Conservation (phyloP, 768 basidiomycete genomes). For the Leucogyrophana mollusca region DNA sequence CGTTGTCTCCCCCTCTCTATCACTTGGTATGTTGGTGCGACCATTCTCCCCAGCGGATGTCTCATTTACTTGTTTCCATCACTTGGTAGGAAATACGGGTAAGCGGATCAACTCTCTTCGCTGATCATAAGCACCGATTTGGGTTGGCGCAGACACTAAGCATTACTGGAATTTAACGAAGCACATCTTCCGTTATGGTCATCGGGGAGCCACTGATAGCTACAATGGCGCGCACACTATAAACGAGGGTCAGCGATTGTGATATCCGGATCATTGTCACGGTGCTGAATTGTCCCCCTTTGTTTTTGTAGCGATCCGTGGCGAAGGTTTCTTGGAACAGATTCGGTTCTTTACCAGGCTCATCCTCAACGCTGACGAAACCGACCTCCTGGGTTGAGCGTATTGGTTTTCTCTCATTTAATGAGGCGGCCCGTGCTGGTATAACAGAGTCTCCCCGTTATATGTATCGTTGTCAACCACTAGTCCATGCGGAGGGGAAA, state of each 20-base stretch:
- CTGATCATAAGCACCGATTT: background rate
- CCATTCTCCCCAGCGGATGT: too few relatives aligned
- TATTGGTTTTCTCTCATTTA: background rate
- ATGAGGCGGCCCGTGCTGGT: background rate
- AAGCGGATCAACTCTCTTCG: slow-evolving; percentile 1
- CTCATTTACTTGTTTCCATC: slow-evolving; percentile 4
- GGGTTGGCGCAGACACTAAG: slow-evolving; percentile 34
- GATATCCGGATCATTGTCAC: background rate
- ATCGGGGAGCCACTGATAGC: slow-evolving; percentile 17
- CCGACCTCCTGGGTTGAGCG: slow-evolving; percentile 17
- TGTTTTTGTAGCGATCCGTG: slow-evolving; percentile 22
- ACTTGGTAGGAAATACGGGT: slow-evolving; percentile 20
- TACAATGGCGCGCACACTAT: slow-evolving; percentile 17
- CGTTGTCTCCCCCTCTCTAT: slow-evolving; percentile 37
- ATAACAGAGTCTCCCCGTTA: too few relatives aligned
- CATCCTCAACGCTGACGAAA: slow-evolving; percentile 31
- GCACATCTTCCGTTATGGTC: slow-evolving; percentile 48
- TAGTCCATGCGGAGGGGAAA: too few relatives aligned
- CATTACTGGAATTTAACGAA: slow-evolving; percentile 45
- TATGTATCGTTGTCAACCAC: too few relatives aligned
- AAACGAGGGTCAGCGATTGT: slow-evolving; percentile 14
- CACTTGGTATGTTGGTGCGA: slow-evolving; percentile 11
- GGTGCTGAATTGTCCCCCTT: slow-evolving; percentile 6
- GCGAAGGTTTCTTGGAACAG: slow-evolving; percentile 26
- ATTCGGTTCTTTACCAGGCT: slow-evolving; percentile 32